Conservation (phyloP, 2,329 filamentous ascomycete species). For the Diplodia sapinea region DNA sequence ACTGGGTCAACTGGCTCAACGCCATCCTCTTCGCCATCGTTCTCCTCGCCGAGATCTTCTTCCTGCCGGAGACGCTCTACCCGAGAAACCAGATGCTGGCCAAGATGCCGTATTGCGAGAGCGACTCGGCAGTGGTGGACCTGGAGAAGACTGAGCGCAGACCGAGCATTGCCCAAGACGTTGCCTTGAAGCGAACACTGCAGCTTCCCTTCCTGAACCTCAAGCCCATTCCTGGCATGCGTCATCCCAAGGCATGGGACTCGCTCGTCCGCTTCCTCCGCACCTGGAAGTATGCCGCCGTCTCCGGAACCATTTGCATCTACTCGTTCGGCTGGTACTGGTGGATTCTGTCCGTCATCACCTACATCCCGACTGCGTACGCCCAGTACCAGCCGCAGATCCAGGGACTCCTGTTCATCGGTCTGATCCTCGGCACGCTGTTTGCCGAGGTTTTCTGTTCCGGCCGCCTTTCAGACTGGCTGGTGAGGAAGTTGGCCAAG, state of each 20-base stretch:
- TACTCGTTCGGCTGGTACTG: slow-evolving; percentile 64
- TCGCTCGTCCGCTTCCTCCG: slow-evolving; percentile 54
- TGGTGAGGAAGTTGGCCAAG: slow-evolving; percentile 55
- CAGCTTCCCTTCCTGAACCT: slow-evolving; percentile 54
- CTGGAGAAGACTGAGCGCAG: slow-evolving; percentile 36
- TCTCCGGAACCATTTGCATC: slow-evolving; percentile 54
- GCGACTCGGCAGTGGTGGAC: slow-evolving; percentile 32
- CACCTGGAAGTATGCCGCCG: slow-evolving; percentile 55
- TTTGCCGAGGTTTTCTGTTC: slow-evolving; percentile 60
- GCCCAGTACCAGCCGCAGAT: slow-evolving; percentile 54
- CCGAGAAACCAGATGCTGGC: slow-evolving; percentile 58
- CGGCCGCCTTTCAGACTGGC: slow-evolving; percentile 59
- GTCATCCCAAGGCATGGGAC: slow-evolving; percentile 58
- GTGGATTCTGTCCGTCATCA: slow-evolving; percentile 62
- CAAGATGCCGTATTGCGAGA: slow-evolving; percentile 43
- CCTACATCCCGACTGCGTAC: slow-evolving; percentile 61
- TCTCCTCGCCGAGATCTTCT: slow-evolving; percentile 55
- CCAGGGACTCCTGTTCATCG: slow-evolving; percentile 61
- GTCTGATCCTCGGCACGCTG: slow-evolving; percentile 60
- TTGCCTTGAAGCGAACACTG: slow-evolving; percentile 49
- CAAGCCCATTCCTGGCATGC: slow-evolving; percentile 56
- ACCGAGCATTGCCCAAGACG: slow-evolving; percentile 31
- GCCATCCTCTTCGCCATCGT: slow-evolving; percentile 60
- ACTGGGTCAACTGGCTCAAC: slow-evolving; percentile 63
- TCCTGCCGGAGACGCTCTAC: slow-evolving; percentile 64